phyloP scores from a whole-genome alignment of 331 rosid genomes.

The Telfairia occidentalis region DNA sequence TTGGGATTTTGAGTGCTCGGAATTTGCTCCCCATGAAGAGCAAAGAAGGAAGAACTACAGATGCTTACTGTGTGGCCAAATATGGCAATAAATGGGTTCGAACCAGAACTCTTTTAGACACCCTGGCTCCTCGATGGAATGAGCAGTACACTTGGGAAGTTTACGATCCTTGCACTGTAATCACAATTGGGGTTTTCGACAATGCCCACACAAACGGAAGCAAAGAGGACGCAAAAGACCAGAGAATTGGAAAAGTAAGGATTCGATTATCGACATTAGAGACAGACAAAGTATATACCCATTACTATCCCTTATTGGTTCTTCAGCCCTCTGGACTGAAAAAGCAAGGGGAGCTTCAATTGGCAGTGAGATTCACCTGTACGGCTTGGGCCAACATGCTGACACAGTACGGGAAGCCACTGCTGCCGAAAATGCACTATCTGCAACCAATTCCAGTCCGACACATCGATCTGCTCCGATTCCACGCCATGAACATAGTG shows the following conservation, averaged over 20 bases:
- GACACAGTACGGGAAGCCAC: slow-evolving; percentile 62
- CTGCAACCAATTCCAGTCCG: slow-evolving; percentile 57
- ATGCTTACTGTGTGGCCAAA: slow-evolving; percentile 90
- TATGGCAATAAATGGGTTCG: slow-evolving; percentile 94
- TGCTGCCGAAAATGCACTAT: slow-evolving; percentile 95
- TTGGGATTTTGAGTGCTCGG: slow-evolving; percentile 78
- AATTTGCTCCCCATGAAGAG: slow-evolving; percentile 76
- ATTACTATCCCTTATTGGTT: slow-evolving; percentile 71
- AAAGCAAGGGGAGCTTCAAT: slow-evolving; percentile 86
- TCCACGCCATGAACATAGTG: slow-evolving; percentile 90
- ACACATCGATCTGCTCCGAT: slow-evolving; percentile 65
- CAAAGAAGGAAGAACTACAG: slow-evolving; percentile 55
- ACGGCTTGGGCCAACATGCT: slow-evolving; percentile 78
- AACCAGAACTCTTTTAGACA: slow-evolving; percentile 71
- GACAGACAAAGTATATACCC: slow-evolving; percentile 63
- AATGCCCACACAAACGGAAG: slow-evolving; percentile 58
- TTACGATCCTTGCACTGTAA: slow-evolving; percentile 71
- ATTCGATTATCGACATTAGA: slow-evolving; percentile 80
- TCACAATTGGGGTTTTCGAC: slow-evolving; percentile 78
- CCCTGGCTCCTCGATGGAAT: slow-evolving; percentile 73
- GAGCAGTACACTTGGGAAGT: slow-evolving; percentile 99
- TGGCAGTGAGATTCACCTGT: slow-evolving; percentile 83
- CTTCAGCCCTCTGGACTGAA: slow-evolving; percentile 56
- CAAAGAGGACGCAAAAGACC: slow-evolving; percentile 42
- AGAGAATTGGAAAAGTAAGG: slow-evolving; percentile 83